Evolutionary conservation across 306 rosid species (phyloP), one percentile per base, ranked within the genome.

Genomic region (Rosa chinensis): DNA sequence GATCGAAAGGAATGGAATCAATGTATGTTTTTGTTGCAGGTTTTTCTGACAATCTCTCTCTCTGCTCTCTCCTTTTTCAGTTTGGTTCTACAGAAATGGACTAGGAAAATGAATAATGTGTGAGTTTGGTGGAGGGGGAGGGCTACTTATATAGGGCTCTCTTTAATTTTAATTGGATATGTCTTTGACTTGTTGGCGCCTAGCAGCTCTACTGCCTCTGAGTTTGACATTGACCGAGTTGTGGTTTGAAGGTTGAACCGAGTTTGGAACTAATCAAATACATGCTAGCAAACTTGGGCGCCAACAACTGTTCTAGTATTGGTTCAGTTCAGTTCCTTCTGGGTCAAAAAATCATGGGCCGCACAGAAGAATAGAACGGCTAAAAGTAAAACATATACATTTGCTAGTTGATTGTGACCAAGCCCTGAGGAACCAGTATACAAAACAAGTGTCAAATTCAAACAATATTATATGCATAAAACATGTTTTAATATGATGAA

Each of bases 161-260:
- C 1, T 42, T 4, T 3, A 23, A 45, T 23, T 5, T n/a, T 10
- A 3, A 21, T 39, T 70, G 81, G 74, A 63, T 58, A 53, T 5
- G 76, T 73, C 43, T 28, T 71, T 56, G 68, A 78, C 83, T 64
- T 2, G 70, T 64, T 14, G 69, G 69, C 42, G n/a, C 43, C 43
- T 12, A 28, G 9, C 43, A 13, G 8, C 20, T 12, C 23, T 23
- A 10, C 47, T 62, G 5, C 70, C 4, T 23, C 4, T 40, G 59
- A 21, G 73, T 32, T 83, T 62, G 43, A 58, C 43, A 58, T 78
- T 81, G 86, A 86, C 87, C 52, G 12, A 11, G 84, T 56, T 79
- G 4, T 44, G 43, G 84, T 82, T 86, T 81, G 82, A 84, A 85
- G 23, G 73, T 78, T 75, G 83, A 84, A 80, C 32, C 70, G 4